Evolutionary conservation across 1,284 basidiomycete species (phyloP).

Genomic region (Schizophyllum commune): DNA sequence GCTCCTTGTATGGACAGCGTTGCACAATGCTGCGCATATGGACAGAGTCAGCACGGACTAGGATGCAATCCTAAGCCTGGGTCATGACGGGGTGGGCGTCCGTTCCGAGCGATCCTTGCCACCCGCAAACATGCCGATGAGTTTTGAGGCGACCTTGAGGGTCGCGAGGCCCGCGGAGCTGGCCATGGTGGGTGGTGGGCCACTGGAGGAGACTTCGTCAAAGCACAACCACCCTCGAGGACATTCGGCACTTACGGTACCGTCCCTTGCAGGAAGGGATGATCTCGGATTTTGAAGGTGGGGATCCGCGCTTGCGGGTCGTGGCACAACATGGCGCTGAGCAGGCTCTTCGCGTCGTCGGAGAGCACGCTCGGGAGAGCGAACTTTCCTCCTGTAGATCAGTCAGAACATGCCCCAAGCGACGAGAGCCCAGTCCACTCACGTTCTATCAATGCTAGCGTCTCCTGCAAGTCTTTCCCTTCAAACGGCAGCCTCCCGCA

Average conservation of each 20-base stretch:
- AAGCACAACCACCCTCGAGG: too few relatives aligned
- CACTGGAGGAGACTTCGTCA: background rate
- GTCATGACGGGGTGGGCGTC: background rate
- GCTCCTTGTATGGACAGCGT: too few relatives aligned
- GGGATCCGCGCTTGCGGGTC: conserved; percentile 93
- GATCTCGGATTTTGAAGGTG: conserved; percentile 80
- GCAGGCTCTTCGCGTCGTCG: conserved; percentile 68
- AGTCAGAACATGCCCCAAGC: conserved; percentile 1
- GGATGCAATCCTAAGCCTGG: too few relatives aligned
- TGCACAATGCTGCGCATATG: too few relatives aligned
- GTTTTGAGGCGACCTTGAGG: background rate
- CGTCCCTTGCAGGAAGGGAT: conserved; percentile 41
- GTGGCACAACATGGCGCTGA: conserved; percentile 82
- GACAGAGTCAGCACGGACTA: too few relatives aligned
- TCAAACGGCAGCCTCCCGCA: conserved; percentile 91
- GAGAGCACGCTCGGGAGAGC: conserved; percentile 77
- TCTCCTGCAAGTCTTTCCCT: conserved; percentile 85
- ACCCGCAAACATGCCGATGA: background rate
- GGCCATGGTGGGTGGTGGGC: background rate
- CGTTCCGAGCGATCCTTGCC: background rate
- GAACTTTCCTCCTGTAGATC: conserved; percentile 67
- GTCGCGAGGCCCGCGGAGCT: background rate
- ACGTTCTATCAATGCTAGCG: conserved; percentile 93
- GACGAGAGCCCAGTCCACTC: conserved; percentile 19
- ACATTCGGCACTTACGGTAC: background rate